These are phyloP conservation scores for Calamus simplicifolius DNA, from an alignment of 176 grass and related monocot genomes.

Conservation along the genomic window DNA sequence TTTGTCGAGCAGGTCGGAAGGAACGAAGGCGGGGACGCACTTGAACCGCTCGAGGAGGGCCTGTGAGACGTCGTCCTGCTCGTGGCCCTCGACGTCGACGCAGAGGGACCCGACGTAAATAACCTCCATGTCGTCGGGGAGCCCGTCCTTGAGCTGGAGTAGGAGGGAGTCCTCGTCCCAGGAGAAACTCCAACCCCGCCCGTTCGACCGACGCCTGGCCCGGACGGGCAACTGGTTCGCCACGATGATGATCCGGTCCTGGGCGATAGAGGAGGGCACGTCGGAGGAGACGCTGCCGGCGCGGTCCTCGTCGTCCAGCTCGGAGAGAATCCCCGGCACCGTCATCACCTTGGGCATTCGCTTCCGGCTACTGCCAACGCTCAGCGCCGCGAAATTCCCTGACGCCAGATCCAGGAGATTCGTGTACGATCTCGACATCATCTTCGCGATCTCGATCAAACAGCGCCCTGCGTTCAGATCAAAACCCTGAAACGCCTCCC, in stretches of 20 bases:
- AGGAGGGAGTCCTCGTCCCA: constrained; percentile 75
- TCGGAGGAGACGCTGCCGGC: constrained; percentile 43
- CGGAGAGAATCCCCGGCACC: constrained; percentile 30
- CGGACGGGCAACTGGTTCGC: constrained; percentile 51
- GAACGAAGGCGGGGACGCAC: constrained; percentile 59
- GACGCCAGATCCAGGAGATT: constrained; percentile 53
- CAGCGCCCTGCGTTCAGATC: too few species aligned
- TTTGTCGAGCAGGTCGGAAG: constrained; percentile 28
- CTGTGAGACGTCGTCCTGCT: constrained; percentile 61
- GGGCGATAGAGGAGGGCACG: constrained; percentile 34
- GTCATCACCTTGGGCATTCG: constrained; percentile 42
- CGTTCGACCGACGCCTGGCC: constrained; percentile 28
- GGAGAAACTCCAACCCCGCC: constrained; percentile 41
- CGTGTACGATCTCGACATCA: constrained; percentile 64
- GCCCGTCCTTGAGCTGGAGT: constrained; percentile 55
- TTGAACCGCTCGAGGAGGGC: constrained; percentile 53
- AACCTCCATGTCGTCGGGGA: constrained; percentile 72
- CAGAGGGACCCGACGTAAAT: constrained; percentile 61
- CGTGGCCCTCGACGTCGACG: constrained; percentile 35
- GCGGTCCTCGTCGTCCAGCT: constrained; percentile 35
- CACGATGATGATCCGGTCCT: constrained; percentile 59
- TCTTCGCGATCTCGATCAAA: background rate
- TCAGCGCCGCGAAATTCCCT: constrained; percentile 41
- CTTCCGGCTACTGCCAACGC: constrained; percentile 27
- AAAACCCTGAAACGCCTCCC: background rate